Percentiles rank a stretch among this genome's conserved stretches.
Conservation (phyloP, 352 stramenopile genomes). For the Pythium volutum region DNA sequence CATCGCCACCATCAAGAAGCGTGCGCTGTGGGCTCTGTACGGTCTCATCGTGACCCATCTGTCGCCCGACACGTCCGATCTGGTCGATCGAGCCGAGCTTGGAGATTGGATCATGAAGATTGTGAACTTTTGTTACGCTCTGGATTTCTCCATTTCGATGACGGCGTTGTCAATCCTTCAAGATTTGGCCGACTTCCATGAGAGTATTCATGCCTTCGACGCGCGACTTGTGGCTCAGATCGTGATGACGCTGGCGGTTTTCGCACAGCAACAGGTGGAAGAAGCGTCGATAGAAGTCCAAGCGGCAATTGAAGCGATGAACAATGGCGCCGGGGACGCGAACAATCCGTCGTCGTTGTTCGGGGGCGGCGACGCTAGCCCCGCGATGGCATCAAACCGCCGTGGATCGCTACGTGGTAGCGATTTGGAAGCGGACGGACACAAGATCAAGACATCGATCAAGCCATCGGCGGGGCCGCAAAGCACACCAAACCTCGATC, state of each 20-base stretch:
- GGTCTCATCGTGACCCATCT: constrained; percentile 74
- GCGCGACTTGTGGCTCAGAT: constrained; percentile 71
- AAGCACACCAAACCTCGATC: constrained; percentile 2
- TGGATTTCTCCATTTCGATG: constrained; percentile 77
- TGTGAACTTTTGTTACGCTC: constrained; percentile 72
- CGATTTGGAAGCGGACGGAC: constrained; percentile 41
- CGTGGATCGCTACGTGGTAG: constrained; percentile 17
- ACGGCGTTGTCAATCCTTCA: constrained; percentile 75
- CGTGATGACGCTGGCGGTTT: constrained; percentile 83
- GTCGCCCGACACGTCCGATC: constrained; percentile 26
- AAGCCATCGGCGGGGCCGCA: constrained; percentile 25
- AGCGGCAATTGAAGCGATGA: constrained; percentile 60
- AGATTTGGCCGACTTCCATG: constrained; percentile 74
- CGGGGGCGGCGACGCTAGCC: constrained; percentile 12
- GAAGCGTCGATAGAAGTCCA: constrained; percentile 86
- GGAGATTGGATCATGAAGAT: constrained; percentile 79
- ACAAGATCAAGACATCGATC: constrained; percentile 70
- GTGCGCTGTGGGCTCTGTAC: constrained; percentile 77
- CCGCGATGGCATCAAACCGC: constrained; percentile 4
- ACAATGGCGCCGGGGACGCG: constrained; percentile 1
- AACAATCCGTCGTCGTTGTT: constrained; percentile 22
- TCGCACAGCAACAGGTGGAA: constrained; percentile 85
- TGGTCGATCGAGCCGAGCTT: constrained; percentile 44
- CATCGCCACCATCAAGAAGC: constrained; percentile 76
- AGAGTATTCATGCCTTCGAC: constrained; percentile 65